phyloP scores from a whole-genome alignment of 306 rosid species.

The Rosa multiflora region DNA sequence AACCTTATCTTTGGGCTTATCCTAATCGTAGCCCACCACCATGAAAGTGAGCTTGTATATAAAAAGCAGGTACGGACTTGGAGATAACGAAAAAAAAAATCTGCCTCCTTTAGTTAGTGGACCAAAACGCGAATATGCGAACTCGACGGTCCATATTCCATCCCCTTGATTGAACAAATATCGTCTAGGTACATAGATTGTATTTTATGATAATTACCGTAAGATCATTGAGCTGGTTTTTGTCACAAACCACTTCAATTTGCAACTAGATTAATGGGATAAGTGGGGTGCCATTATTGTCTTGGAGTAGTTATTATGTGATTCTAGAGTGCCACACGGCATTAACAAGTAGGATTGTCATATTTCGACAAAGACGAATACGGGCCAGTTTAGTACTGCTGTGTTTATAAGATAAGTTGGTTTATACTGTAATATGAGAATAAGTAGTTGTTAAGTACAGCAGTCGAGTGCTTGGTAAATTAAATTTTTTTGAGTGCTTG shows the following conservation, averaged over 20 bases:
- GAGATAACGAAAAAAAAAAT: constrained; percentile 26
- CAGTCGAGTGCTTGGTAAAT: too few relatives aligned
- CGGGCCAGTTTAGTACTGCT: too few relatives aligned
- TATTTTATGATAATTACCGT: not conserved
- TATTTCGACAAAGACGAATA: too few relatives aligned
- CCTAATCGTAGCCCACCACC: constrained; percentile 59
- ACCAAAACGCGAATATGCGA: constrained; percentile 41
- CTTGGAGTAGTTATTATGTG: too few relatives aligned
- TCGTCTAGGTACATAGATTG: not conserved
- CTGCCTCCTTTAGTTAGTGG: constrained; percentile 17
- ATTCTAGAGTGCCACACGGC: too few relatives aligned
- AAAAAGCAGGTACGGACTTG: constrained; percentile 21
- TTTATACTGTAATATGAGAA: too few relatives aligned
- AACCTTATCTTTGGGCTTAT: constrained; percentile 64
- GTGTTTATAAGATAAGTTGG: too few relatives aligned
- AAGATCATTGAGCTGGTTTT: constrained; percentile 13
- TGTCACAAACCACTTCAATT: not conserved
- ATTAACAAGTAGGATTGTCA: too few relatives aligned
- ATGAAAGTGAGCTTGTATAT: constrained; percentile 27
- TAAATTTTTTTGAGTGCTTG: too few relatives aligned
- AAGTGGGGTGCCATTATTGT: not conserved
- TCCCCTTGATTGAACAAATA: too few relatives aligned
- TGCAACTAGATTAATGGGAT: not conserved
- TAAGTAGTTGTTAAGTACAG: too few relatives aligned
- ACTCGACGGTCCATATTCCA: constrained; percentile 37